A percentile compares a stretch with the other conserved stretches of the same genome.
Evolutionary conservation across 2,329 filamentous ascomycete species (phyloP).

Genomic region (Septoria petroselini): DNA sequence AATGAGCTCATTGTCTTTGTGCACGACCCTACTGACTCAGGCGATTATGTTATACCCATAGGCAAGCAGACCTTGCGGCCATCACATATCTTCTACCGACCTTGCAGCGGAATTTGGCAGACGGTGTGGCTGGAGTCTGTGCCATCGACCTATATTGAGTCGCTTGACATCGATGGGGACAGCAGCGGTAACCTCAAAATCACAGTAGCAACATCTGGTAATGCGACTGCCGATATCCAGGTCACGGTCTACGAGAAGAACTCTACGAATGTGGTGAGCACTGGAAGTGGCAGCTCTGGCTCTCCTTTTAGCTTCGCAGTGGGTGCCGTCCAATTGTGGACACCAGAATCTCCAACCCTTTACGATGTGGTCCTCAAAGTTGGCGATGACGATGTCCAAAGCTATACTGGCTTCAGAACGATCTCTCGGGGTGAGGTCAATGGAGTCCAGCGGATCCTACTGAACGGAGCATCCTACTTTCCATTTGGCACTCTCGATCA

Average conservation of each 20-base stretch:
- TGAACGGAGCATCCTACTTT: conserved; percentile 69
- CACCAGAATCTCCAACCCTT: conserved; percentile 59
- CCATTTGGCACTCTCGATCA: conserved; percentile 68
- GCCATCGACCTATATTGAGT: conserved; percentile 55
- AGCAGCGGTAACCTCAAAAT: conserved; percentile 53
- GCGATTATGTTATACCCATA: conserved; percentile 57
- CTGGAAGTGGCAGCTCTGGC: conserved; percentile 48
- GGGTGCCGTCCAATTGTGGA: conserved; percentile 59
- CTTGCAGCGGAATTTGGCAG: conserved; percentile 74
- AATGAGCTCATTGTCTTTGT: conserved; percentile 60
- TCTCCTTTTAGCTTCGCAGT: conserved; percentile 56
- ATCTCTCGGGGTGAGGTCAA: conserved; percentile 56
- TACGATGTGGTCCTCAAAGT: conserved; percentile 61
- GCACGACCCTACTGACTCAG: conserved; percentile 63
- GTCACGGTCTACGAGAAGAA: conserved; percentile 22
- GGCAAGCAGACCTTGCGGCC: conserved; percentile 55
- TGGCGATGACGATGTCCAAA: conserved; percentile 54
- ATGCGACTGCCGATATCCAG: conserved; percentile 16
- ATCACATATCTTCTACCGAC: conserved; percentile 68
- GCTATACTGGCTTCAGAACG: conserved; percentile 68
- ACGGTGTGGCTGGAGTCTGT: conserved; percentile 69
- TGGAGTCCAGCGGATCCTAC: conserved; percentile 58
- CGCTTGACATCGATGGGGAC: conserved; percentile 57
- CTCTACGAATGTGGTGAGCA: conserved; percentile 21
- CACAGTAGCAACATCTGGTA: conserved; percentile 1